Conservation (phyloP, 2,329 filamentous ascomycete species). For the Byssochlamys sp. region DNA sequence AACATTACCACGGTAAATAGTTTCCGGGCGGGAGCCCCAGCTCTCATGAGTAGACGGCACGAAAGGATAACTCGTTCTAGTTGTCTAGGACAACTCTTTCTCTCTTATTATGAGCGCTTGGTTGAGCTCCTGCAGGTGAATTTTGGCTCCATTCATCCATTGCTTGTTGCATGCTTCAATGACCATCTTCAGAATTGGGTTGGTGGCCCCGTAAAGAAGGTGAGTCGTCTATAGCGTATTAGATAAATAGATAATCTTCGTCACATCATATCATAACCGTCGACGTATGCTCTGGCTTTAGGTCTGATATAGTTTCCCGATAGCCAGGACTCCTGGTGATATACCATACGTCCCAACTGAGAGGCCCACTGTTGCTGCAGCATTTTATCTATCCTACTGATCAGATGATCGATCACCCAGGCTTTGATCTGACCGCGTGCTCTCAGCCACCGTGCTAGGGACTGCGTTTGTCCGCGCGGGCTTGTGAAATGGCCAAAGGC, state of each 20-base stretch:
- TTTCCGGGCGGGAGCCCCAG: too few species aligned
- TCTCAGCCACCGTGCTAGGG: background rate
- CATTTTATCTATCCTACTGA: background rate
- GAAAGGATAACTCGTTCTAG: background rate
- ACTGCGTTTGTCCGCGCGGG: background rate
- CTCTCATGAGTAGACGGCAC: background rate
- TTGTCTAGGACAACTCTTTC: background rate
- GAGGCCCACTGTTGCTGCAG: too few species aligned
- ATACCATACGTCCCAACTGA: too few species aligned
- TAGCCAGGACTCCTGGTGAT: background rate
- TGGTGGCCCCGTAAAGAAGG: too few species aligned
- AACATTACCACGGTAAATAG: background rate
- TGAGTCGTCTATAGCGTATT: background rate
- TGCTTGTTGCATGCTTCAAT: too few species aligned
- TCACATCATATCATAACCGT: background rate
- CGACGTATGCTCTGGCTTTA: background rate
- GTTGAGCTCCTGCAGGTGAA: background rate
- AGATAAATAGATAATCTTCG: background rate
- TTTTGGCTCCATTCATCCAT: background rate
- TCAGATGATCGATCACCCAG: background rate
- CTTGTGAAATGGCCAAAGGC: slow-evolving; percentile 5
- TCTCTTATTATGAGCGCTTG: background rate
- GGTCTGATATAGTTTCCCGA: background rate
- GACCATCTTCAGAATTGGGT: too few species aligned
- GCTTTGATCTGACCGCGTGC: background rate